Evolutionary conservation across 2,329 filamentous ascomycete genomes (phyloP).

Genomic region (Calonectria montana): DNA sequence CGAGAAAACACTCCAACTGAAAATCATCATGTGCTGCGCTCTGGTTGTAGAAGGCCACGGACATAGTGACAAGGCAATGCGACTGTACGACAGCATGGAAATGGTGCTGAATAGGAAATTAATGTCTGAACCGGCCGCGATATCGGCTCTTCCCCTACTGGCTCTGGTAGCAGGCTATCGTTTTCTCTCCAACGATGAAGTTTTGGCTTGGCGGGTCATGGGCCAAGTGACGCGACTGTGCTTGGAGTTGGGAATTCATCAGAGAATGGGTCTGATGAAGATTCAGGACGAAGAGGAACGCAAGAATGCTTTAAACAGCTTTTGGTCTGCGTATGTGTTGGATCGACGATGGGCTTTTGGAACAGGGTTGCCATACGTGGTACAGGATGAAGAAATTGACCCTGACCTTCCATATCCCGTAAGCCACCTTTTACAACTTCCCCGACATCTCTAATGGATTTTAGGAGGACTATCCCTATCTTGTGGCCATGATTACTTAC

Average conservation of each 20-base stretch:
- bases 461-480: slow-evolving; percentile 72
- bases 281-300: slow-evolving; percentile 78
- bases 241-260: slow-evolving; percentile 84
- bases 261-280: slow-evolving; percentile 76
- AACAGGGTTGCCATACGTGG: slow-evolving; percentile 86
- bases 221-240: slow-evolving; percentile 85
- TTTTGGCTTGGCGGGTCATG: slow-evolving; percentile 87
- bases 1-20: slow-evolving; percentile 75
- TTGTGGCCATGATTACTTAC: slow-evolving; percentile 87
- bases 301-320: slow-evolving; percentile 75
- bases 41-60: slow-evolving; percentile 83
- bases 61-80: slow-evolving; percentile 78
- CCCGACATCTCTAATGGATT: slow-evolving; percentile 30
- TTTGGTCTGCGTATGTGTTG: slow-evolving; percentile 88
- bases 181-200: slow-evolving; percentile 88
- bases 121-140: slow-evolving; percentile 63
- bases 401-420: slow-evolving; percentile 83
- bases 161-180: slow-evolving; percentile 73
- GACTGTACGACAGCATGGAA: slow-evolving; percentile 82
- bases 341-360: slow-evolving; percentile 91
- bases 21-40: slow-evolving; percentile 84
- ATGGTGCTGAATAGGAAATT: slow-evolving; percentile 74
- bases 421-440: slow-evolving; percentile 44
- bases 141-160: slow-evolving; percentile 62
- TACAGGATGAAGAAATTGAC: slow-evolving; percentile 89